A percentile compares a stretch with the other conserved stretches of the same genome.
Conservation (phyloP, 2,329 filamentous ascomycete species). For the Aspergillus texensis region DNA sequence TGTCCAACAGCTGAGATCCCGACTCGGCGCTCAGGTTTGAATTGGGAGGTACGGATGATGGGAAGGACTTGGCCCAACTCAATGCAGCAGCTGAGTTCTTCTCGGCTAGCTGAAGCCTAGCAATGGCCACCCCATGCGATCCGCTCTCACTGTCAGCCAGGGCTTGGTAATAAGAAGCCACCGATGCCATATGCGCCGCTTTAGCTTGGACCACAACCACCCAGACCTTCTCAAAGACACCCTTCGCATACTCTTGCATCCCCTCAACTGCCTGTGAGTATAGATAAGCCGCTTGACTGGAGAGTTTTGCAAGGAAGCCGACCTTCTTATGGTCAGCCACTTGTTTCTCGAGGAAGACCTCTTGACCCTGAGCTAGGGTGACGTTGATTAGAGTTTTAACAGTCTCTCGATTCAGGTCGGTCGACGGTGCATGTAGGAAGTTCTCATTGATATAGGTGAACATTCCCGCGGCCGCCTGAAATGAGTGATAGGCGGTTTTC, state of each 20-base stretch:
- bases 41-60: slow-evolving; percentile 73
- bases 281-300: slow-evolving; percentile 84
- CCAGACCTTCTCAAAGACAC: slow-evolving; percentile 95
- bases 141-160: slow-evolving; percentile 87
- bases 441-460: slow-evolving; percentile 99
- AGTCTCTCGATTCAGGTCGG: slow-evolving; percentile 92
- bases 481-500: slow-evolving; percentile 96
- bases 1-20: slow-evolving; percentile 71
- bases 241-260: slow-evolving; percentile 87
- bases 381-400: slow-evolving; percentile 92
- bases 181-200: slow-evolving; percentile 76
- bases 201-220: slow-evolving; percentile 72
- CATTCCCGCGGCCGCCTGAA: slow-evolving; percentile 98
- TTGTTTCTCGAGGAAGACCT: slow-evolving; percentile 97
- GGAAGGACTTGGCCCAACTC: slow-evolving; percentile 76
- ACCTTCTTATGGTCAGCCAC: slow-evolving; percentile 90
- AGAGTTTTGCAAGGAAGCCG: slow-evolving; percentile 86
- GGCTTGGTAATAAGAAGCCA: slow-evolving; percentile 93
- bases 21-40: slow-evolving; percentile 85
- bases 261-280: slow-evolving; percentile 88
- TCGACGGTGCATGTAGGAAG: slow-evolving; percentile 93
- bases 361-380: slow-evolving; percentile 93
- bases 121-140: slow-evolving; percentile 81
- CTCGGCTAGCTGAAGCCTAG: slow-evolving; percentile 80
- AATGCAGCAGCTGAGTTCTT: slow-evolving; percentile 76